Evolutionary conservation across 306 rosid genomes (phyloP).

Genomic region (Trifolium subterraneum): DNA sequence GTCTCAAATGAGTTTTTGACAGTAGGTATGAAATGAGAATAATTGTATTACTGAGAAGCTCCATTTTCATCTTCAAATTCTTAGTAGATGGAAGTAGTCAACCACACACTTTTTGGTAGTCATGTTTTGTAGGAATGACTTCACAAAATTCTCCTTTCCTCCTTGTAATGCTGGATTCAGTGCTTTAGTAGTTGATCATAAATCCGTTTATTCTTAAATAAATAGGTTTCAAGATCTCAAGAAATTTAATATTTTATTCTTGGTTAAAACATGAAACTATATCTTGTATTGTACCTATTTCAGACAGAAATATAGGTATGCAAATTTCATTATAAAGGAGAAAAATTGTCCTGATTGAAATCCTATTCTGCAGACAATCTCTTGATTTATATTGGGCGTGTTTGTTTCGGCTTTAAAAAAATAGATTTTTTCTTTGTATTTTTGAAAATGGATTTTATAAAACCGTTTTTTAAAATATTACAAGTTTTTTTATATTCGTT

Average conservation of each 20-base stretch:
- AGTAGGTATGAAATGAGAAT: conserved; percentile 37
- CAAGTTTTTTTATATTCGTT: too few species aligned
- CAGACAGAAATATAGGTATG: conserved; percentile 29
- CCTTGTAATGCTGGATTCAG: conserved; percentile 30
- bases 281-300: conserved; percentile 33
- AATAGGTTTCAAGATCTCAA: conserved; percentile 36
- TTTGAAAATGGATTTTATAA: too few species aligned
- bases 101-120: conserved; percentile 16
- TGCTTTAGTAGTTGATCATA: conserved; percentile 33
- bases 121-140: conserved; percentile 47
- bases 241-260: conserved; percentile 21
- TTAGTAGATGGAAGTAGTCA: conserved; percentile 32
- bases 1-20: conserved; percentile 24
- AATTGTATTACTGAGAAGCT: conserved; percentile 33
- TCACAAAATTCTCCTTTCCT: neutral
- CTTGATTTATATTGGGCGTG: conserved; percentile 12
- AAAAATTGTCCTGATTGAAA: neutral
- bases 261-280: conserved; percentile 31
- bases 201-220: conserved; percentile 38
- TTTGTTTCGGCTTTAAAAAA: too few species aligned
- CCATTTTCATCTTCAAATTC: conserved; percentile 36
- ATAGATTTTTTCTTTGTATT: too few species aligned
- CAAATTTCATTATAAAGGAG: conserved; percentile 14
- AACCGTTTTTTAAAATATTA: too few species aligned
- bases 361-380: neutral